phyloP scores from a whole-genome alignment of 371 early-diverging fungal species.

The Actinomucor elegans region DNA sequence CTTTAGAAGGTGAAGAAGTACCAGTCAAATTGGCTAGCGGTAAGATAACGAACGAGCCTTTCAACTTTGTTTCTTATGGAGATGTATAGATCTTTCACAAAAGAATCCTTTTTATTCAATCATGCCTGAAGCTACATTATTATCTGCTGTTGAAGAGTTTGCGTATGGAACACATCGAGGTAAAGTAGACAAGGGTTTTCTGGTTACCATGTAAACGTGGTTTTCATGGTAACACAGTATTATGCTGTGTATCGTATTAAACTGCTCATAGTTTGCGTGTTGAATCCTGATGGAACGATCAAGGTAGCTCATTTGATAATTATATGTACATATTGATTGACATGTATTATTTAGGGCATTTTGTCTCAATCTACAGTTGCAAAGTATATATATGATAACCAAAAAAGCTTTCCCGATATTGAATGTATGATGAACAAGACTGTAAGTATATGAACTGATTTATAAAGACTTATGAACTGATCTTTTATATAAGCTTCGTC shows the following conservation, averaged over 20 bases:
- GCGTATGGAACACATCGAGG: conserved; percentile 77
- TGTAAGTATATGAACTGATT: conserved; percentile 22
- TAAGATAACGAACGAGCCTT: conserved; percentile 11
- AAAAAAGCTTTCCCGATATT: conserved; percentile 38
- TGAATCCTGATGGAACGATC: conserved; percentile 46
- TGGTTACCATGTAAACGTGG: too few relatives aligned
- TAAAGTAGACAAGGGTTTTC: conserved; percentile 27
- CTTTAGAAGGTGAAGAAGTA: conserved; percentile 55
- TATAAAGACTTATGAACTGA: not conserved
- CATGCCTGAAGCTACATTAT: conserved; percentile 70
- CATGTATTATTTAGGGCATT: conserved; percentile 71
- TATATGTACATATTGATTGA: too few relatives aligned
- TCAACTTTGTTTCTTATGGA: too few relatives aligned
- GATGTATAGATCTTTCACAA: conserved; percentile 68
- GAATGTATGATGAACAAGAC: conserved; percentile 41
- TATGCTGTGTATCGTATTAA: not conserved
- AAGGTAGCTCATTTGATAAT: conserved; percentile 26
- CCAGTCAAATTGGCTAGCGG: conserved; percentile 68
- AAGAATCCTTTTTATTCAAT: conserved; percentile 86
- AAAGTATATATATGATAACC: conserved; percentile 59
- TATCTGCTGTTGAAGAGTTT: conserved; percentile 74
- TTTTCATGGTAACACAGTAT: not conserved
- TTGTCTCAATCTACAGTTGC: conserved; percentile 77
- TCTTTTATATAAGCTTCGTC: conserved; percentile 31
- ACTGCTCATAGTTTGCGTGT: conserved; percentile 52